Conservation (phyloP, 352 stramenopile species). For the Pythium chondricola region DNA sequence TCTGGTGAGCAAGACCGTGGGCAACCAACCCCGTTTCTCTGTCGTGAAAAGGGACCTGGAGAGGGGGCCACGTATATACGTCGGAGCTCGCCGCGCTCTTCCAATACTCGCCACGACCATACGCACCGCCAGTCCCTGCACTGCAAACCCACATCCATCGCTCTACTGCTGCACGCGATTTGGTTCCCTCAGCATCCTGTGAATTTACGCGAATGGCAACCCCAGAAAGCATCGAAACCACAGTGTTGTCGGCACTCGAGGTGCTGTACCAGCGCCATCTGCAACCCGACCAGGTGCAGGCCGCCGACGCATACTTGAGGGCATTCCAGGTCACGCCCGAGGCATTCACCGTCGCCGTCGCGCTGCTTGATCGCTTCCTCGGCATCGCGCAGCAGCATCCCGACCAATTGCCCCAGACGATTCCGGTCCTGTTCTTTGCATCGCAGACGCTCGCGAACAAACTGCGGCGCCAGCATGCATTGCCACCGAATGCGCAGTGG, state of each 20-base stretch:
- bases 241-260: conserved; percentile 49
- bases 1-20: too few species aligned
- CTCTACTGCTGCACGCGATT: neutral
- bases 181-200: conserved; percentile 1
- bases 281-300: conserved; percentile 46
- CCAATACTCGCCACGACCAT: neutral
- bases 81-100: neutral
- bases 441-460: conserved; percentile 82
- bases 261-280: conserved; percentile 57
- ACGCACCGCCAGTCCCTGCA: neutral
- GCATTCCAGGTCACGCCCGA: conserved; percentile 75
- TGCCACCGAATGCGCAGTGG: conserved; percentile 20
- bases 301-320: conserved; percentile 68
- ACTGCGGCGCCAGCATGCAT: conserved; percentile 47
- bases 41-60: too few species aligned
- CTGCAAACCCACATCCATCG: conserved; percentile 1
- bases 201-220: neutral
- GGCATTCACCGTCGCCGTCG: conserved; percentile 62
- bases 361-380: conserved; percentile 59
- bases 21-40: too few species aligned
- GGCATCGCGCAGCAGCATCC: conserved; percentile 11
- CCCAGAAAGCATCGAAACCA: conserved; percentile 22
- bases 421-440: conserved; percentile 71
- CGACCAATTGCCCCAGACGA: conserved; percentile 9
- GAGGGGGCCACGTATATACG: neutral